Evolutionary conservation across 352 stramenopile genomes (phyloP), one percentile per base, ranked within the genome.

Genomic region (Plasmopara muralis): DNA sequence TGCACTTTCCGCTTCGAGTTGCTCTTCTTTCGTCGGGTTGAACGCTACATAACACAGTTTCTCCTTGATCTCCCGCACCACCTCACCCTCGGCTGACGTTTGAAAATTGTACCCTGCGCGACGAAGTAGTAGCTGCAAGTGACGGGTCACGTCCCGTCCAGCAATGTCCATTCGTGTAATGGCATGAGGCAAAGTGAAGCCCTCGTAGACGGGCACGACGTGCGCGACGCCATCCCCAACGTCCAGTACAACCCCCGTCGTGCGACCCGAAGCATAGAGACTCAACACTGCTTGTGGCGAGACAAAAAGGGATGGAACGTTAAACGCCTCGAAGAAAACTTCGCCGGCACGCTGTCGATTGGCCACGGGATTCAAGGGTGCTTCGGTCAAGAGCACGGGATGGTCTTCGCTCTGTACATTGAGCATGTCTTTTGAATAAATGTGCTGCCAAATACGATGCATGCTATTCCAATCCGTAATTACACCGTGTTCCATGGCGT

Each of bases 11-110:
- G 74, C 74, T 50, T 87, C 80, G 12, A 90, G 64, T 57, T 89
- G 79, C 60, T 90, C 80, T 45, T 94, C 83, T 52, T 89, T 89
- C 25, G 74, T 72, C 31, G 77, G 77, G 55, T 94, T 89, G 57
- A 94, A 87, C 30, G 81, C 83, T 15, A 92, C 81, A 60, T 89
- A 89, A 56, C 70, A 93, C 16, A 90, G 74, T 50, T 89, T 89
- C 55, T 95, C 85, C 57, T 95, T 95, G 59, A 95, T 93, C 57
- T 95, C 79, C 10, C 83, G 66, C 43, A 93, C 83, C 38, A 96
- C 85, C 56, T 95, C 87, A 25, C 71, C 63, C 65, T 97, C 85
- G 14, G 88, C 85, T 10, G 85, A 94, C 18, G 86, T 95, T 57
- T 87, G 81, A 58, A 97, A 95, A 45, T 82, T 82, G 66, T 95